Evolutionary conservation across 306 rosid genomes (phyloP).

Genomic region (Comarum palustre): DNA sequence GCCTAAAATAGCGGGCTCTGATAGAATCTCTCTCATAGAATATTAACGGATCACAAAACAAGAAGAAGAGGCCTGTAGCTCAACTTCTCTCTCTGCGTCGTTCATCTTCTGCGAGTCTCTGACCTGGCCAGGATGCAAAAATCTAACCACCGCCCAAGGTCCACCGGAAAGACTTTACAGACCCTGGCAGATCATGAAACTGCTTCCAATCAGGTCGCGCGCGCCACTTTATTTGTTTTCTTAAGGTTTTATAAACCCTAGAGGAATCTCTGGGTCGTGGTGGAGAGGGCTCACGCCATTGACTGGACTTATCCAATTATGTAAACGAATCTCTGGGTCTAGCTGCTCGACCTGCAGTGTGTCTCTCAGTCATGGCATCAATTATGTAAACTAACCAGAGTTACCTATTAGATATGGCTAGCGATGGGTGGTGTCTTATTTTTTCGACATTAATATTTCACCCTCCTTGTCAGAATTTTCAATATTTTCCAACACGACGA

Average conservation of each 20-base stretch:
- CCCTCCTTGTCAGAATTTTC: too few relatives aligned
- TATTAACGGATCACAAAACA: neutral
- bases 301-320: neutral
- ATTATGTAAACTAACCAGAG: too few relatives aligned
- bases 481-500: too few relatives aligned
- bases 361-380: too few relatives aligned
- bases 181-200: neutral
- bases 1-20: conserved; percentile 11
- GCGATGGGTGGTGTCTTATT: too few relatives aligned
- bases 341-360: too few relatives aligned
- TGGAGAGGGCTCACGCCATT: neutral
- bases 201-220: neutral
- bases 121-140: neutral
- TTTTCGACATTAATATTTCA: too few relatives aligned
- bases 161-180: conserved; percentile 12
- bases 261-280: neutral
- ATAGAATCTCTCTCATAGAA: neutral
- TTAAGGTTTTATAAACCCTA: neutral
- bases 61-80: neutral
- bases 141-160: conserved; percentile 13
- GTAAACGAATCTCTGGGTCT: too few relatives aligned
- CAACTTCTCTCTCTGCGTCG: neutral
- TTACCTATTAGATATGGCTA: too few relatives aligned
- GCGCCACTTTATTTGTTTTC: neutral
- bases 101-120: neutral